Evolutionary conservation across 2,329 filamentous ascomycete genomes (phyloP), one percentile per base, ranked within the genome.

Genomic region (Conoideocrella luteorostrata): DNA sequence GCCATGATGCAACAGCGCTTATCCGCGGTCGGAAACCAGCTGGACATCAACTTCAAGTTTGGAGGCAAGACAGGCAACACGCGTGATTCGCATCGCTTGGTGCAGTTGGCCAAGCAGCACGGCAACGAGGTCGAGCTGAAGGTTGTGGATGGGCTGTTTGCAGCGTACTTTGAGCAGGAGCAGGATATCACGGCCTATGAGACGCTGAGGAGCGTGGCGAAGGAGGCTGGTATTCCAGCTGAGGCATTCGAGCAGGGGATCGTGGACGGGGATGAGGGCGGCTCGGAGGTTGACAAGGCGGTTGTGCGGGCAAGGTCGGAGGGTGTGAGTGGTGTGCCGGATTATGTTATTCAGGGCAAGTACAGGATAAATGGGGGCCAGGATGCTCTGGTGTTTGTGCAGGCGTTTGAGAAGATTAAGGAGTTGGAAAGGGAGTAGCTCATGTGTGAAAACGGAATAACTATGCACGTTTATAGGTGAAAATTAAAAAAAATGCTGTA

Each of bases 281-380:
- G 60, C 15, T 46, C 50, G 4, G 53, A 60, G 30, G 63, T 67
- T 4, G 64, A 67, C 38, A 46, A 52, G 34, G 53, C 58, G 3
- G 58, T 56, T 7, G 43, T 44, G 10, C 48, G 47, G 37, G 62
- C 63, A 3, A 55, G 56, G 36, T 45, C 45, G 22, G 50, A 50
- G 1, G 63, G 61, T 24, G 62, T 90, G 43, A 70, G 66, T 30
- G 86, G 84, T 0, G 85, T 90, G 47, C 86, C 86, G 11, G 79
- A 85, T 56, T 88, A 85, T 60, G 78, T 79, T 4, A 73, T 93
- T 44, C 84, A 89, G 58, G 79, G 74, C 3, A 66, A 67, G 51
- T 88, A 77, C 60, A 72, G 79, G 49, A 68, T 90, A 18, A 77
- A 79, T 12, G 86, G 87, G 2, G 84, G 83, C 30, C 81, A 88